Base-by-base conservation (phyloP, 805 yeast genomes). In the Wickerhamiella vanderwaltii region DNA sequence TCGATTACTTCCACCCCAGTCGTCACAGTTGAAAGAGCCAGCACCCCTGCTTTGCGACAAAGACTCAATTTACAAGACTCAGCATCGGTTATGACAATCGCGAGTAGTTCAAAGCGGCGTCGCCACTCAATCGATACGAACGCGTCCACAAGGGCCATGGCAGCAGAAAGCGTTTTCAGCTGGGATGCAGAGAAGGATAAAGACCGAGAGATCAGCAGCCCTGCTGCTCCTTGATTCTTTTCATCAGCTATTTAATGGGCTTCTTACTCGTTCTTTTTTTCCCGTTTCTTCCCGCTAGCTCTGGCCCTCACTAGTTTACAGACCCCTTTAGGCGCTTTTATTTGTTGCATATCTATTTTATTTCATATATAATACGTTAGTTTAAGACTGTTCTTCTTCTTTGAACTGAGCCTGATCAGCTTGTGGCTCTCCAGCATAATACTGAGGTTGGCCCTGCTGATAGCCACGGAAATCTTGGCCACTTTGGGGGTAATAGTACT, bases 11-110 rank as follows among this genome's bases (percentile, higher is more conserved):
- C 35, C 13, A 18, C 35, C 13, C 35, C 35, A 4, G 12, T 18
- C 18, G 19, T 31, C n/a, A 31, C 35, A 16, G 23, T 17, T 13
- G 35, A 31, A 18, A 31, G n/a, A 17, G 35, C 24, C 3, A 15
- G 35, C 23, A 7, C 35, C 9, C 35, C 35, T 17, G 23, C 35
- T 18, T 15, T 19, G 20, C 12, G 25, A 9, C 40, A 37, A 22
- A 20, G 40, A 6, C 40, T 37, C 9, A 37, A 37, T 22, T 17
- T 29, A 6, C 40, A 37, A 17, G 40, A 37, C 15, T 50, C 53
- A 4, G 65, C 65, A n/a, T 54, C 60, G 22, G 61, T 61, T 22
- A 48, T 60, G 43, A 61, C 65, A 11, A 51, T 61, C 15, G 65
- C 65, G 17, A 53, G 60, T 13, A 59, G 63, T 15, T 58, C 63